Conservation (phyloP, 2,329 filamentous ascomycete genomes). For the Claviceps digitariae region DNA sequence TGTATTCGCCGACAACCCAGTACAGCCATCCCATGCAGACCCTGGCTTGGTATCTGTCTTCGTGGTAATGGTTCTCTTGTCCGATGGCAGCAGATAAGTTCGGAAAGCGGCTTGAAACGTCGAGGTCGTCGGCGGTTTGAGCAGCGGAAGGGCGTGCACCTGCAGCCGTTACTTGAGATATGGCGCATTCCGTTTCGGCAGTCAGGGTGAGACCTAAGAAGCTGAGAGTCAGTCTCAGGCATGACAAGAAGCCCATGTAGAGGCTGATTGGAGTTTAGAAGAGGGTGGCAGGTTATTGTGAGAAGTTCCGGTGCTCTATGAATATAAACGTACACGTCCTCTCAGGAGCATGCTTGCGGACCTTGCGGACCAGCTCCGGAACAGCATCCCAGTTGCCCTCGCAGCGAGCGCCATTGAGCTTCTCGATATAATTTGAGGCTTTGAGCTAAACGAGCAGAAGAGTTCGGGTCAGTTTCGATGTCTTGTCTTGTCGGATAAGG, state of each 20-base stretch:
- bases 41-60: slow-evolving; percentile 63
- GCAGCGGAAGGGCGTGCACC: slow-evolving; percentile 28
- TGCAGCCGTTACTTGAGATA: slow-evolving; percentile 39
- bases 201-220: slow-evolving; percentile 51
- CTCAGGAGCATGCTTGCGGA: slow-evolving; percentile 83
- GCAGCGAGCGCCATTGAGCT: slow-evolving; percentile 76
- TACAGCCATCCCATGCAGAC: slow-evolving; percentile 78
- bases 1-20: slow-evolving; percentile 61
- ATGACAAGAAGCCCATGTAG: neutral
- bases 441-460: slow-evolving; percentile 43
- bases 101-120: slow-evolving; percentile 31
- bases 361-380: slow-evolving; percentile 80
- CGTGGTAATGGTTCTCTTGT: slow-evolving; percentile 35
- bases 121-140: slow-evolving; percentile 28
- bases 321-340: slow-evolving; percentile 54
- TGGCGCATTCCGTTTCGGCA: slow-evolving; percentile 54
- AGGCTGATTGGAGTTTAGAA: neutral
- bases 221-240: neutral
- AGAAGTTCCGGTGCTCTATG: too few species aligned
- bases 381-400: slow-evolving; percentile 77
- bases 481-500: neutral
- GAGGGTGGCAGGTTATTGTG: too few species aligned
- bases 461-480: slow-evolving; percentile 6
- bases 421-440: slow-evolving; percentile 65
- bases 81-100: slow-evolving; percentile 44